Conservation (phyloP, 2,329 filamentous ascomycete species). For the Pleoardoris graminearum region DNA sequence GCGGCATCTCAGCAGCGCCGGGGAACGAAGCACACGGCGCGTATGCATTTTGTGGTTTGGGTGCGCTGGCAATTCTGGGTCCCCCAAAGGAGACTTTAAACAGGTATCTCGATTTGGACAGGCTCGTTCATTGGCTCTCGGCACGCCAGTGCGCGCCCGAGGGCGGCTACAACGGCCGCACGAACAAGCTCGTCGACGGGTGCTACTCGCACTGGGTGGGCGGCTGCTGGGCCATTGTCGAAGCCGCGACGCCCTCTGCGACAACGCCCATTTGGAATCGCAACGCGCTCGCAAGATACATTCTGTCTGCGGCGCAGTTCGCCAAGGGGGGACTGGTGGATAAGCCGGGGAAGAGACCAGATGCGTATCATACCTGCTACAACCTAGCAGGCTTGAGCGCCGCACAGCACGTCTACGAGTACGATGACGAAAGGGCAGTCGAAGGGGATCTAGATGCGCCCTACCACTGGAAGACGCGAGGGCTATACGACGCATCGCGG, state of each 20-base stretch:
- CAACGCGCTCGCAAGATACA: conserved; percentile 84
- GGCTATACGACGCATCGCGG: conserved; percentile 54
- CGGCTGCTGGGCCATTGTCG: conserved; percentile 88
- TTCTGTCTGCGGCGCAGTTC: conserved; percentile 81
- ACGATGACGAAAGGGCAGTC: conserved; percentile 44
- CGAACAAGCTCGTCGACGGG: conserved; percentile 96
- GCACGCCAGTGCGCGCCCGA: conserved; percentile 88
- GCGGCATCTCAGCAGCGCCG: conserved; percentile 84
- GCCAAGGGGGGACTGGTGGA: conserved; percentile 84
- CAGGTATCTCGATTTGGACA: conserved; percentile 75
- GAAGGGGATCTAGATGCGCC: conserved; percentile 43
- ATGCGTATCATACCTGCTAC: conserved; percentile 93
- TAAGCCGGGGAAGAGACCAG: conserved; percentile 85
- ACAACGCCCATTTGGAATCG: conserved; percentile 68
- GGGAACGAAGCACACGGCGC: conserved; percentile 92
- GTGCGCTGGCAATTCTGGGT: conserved; percentile 83
- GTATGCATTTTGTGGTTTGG: conserved; percentile 93
- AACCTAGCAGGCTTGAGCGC: conserved; percentile 83
- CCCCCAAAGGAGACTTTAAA: conserved; percentile 74
- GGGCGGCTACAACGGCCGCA: conserved; percentile 89
- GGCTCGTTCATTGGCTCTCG: conserved; percentile 84
- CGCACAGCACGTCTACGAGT: conserved; percentile 68
- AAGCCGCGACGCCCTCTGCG: conserved; percentile 65
- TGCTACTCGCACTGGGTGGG: conserved; percentile 99
- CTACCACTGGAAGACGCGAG: conserved; percentile 52